Evolutionary conservation across 805 yeast genomes (phyloP).

Genomic region (Cephaloascus fragrans): DNA sequence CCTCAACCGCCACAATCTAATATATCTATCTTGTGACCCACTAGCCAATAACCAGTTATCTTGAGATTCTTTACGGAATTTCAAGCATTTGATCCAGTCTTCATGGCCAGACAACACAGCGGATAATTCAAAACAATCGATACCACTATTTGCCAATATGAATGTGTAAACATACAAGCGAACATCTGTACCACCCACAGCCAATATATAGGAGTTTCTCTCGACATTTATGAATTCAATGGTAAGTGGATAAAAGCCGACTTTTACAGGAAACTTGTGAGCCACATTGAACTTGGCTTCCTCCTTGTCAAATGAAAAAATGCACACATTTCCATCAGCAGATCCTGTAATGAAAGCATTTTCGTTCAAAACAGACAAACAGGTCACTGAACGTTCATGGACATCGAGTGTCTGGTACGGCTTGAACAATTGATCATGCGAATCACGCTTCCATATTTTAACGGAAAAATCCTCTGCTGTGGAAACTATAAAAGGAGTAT

Average conservation of each 20-base stretch:
- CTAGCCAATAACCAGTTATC: slow-evolving; percentile 63
- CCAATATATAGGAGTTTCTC: slow-evolving; percentile 33
- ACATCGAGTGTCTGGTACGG: slow-evolving; percentile 21
- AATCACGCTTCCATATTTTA: slow-evolving; percentile 43
- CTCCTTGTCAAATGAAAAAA: slow-evolving; percentile 34
- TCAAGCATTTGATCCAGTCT: slow-evolving; percentile 83
- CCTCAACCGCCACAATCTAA: slow-evolving; percentile 77
- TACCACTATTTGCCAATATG: slow-evolving; percentile 5
- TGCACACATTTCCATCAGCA: slow-evolving; percentile 46
- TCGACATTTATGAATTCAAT: slow-evolving; percentile 15
- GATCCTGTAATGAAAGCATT: slow-evolving; percentile 48
- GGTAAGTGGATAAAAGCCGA: slow-evolving; percentile 41
- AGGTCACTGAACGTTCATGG: slow-evolving; percentile 44
- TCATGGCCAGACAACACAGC: slow-evolving; percentile 82
- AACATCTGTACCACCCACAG: slow-evolving; percentile 66
- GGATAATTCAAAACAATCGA: slow-evolving; percentile 18
- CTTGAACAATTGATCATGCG: slow-evolving; percentile 11
- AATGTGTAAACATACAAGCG: slow-evolving; percentile 46
- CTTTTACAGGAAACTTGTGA: slow-evolving; percentile 21
- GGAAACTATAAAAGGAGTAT: slow-evolving; percentile 38
- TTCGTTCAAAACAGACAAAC: slow-evolving; percentile 32
- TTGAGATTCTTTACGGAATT: slow-evolving; percentile 38
- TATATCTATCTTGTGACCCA: slow-evolving; percentile 89
- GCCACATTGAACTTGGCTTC: slow-evolving; percentile 12
- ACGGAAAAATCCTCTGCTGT: slow-evolving; percentile 61